Evolutionary conservation across 176 grass and related monocot species (phyloP), one percentile per base, ranked within the genome.

Genomic region (Juncus inflexus): DNA sequence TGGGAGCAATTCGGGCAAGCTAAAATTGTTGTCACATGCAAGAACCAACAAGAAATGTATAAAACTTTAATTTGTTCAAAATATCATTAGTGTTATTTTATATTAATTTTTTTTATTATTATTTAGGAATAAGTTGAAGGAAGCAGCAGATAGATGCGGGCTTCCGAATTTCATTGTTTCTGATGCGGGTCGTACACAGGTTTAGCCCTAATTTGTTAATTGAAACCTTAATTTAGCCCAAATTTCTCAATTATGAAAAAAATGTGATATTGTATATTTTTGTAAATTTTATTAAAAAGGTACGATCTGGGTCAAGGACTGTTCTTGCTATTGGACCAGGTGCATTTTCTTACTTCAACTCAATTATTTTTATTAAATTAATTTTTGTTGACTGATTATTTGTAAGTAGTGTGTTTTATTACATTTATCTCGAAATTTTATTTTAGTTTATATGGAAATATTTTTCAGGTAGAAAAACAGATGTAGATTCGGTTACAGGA

Each of bases 41-140:
- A 92, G 61, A 97, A 86, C 78, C 94, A 91, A 62, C 94, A 91
- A 78, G 88, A 97, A 65, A 97, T 97, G 94, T 97, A 79, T 79
- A 9, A 47, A 47, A 47, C 43, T 47, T 9, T 28, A 28, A 28
- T 28, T 28, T 28, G 19, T 28, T 28, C 1, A 28, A 28, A 28
- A 28, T 28, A 47, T 47, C 4, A 47, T 47, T 6, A 47, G 43
- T 6, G 1, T 6, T 47, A 47, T 47, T 47, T 0, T 47, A 47
- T 47, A 6, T 5, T 45, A 45, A 45, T 45, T 70, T 15, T 60
- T 35, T 37, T 8, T 43, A 35, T 75, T 16, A 4, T 68, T 42
- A 7, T 47, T 35, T 69, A 91, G 88, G 88, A 97, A 91, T 42
- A 89, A 82, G 58, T 53, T 97, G 75, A 97, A 86, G 78, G 94